Evolutionary conservation across 1,284 basidiomycete genomes (phyloP), one percentile per base, ranked within the genome.

Genomic region (Spongiforma sp.): DNA sequence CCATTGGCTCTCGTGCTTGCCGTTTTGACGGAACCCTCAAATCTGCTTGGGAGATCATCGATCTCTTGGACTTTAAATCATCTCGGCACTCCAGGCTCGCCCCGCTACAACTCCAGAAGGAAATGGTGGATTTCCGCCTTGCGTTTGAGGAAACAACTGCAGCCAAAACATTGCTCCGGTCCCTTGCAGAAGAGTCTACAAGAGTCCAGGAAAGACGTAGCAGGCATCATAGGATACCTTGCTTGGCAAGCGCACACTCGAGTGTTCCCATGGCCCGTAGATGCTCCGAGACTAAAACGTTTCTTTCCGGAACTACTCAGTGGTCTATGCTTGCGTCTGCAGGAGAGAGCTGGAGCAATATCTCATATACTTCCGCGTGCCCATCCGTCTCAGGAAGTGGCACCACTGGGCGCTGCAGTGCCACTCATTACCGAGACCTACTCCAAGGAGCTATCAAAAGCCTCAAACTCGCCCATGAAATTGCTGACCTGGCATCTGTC

Each of bases 31-130:
- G 71, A 30, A 63, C 62, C 12, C 34, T 0, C 11, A n/a, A 62
- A 32, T 69, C 70, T 2, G 70, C 70, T 7, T 71, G 68, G 68
- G 55, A 55, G 28, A 64, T 70, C 50, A 67, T 73, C 26, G 1
- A 57, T 33, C 7, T 6, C 5, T 36, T 70, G 2, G 43, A 70
- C 53, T 30, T 68, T 39, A 50, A 61, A 59, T 59, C 19, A 2
- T 24, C 12, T 21, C 21, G 56, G 30, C 46, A 14, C 15, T 39
- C 50, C 26, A 41, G 1, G 26, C 57, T 53, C 14, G 1, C 15
- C 3, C 61, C 69, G 9, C 46, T 70, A 4, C 57, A 52, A 41
- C 71, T 73, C 17, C 69, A 70, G 24, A 7, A 3, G 24, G 69
- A 73, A 46, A 70, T 73, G 71, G 71, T 70, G 4, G 62, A 70